Evolutionary conservation across 495 filamentous ascomycete species (phyloP), one percentile per base, ranked within the genome.

Genomic region (Daldinia concentrica): DNA sequence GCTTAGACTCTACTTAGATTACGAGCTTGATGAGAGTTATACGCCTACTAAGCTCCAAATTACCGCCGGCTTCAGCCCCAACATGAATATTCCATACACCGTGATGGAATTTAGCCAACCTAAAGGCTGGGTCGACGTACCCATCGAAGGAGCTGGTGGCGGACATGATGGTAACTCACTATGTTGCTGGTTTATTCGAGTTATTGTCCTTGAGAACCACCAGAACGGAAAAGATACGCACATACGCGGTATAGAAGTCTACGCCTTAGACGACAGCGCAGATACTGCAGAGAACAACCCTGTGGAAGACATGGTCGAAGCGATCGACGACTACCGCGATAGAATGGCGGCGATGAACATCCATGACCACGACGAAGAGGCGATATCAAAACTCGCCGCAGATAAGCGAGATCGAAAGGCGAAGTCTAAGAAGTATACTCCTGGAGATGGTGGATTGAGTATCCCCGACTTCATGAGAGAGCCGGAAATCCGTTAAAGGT

Each of bases 191-290:
- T 87, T 98, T 50, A 84, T 98, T 12, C 93, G 97, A 78, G 89
- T 98, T 58, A 87, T 88, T 57, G 86, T 99, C 69, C 86, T 93
- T 63, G 96, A 97, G 82, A 99, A 99, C 73, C 95, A 99, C 80
- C 95, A 99, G 83, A 99, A 99, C 79, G 95, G 95, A 62, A 99
- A 99, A 77, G 95, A 99, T 78, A 99, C 95, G 3, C 95, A 99
- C 85, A 89, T 99, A 43, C 89, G 95, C 39, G 95, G 93, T 0
- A 85, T 99, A 77, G 94, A 98, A 84, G 88, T 99, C 27, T 99
- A 93, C 77, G 92, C 92, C 5, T 80, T 85, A 45, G 94, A 98
- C 59, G 84, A 86, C 30, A 76, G 77, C 12, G 73, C 79, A 19
- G 65, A 76, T 55, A 63, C 72, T 4, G 73, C 68, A 19, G 74